Base-by-base conservation (phyloP, 2,329 filamentous ascomycete species). In the Intubia oerlemansii region DNA sequence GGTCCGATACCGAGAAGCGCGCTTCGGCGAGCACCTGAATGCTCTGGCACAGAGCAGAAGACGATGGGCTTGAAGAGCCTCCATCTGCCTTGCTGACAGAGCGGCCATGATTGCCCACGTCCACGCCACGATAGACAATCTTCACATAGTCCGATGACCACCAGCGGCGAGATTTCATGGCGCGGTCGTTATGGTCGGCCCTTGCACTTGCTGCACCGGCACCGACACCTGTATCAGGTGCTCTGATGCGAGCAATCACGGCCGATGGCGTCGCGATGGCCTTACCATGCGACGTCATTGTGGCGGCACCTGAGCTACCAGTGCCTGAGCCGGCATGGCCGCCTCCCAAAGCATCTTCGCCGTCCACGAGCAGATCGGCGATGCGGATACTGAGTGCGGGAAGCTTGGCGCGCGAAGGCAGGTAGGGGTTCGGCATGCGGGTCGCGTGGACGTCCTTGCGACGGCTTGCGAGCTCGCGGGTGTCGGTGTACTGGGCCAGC, bases 91-190 rank as follows among this genome's bases (percentile, higher is more conserved):
- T n/a, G n/a, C n/a, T n/a, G n/a, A n/a, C n/a, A n/a, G n/a, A n/a
- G n/a, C n/a, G n/a, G n/a, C n/a, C n/a, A n/a, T n/a, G n/a, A n/a
- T n/a, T n/a, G n/a, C n/a, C n/a, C n/a, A n/a, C n/a, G 33, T 51
- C 49, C 14, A 62, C 46, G 10, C 54, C 58, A 34, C 50, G 57
- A 40, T 70, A 71, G n/a, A 52, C 54, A 28, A 78, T 51, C 28
- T 58, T 56, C 17, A 77, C 54, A 20, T 57, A 56, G 33, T 76
- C 60, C 23, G 57, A 53, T 2, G 66, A 67, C 70, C 70, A 76
- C 4, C 33, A 53, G 46, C 19, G 44, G 6, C 16, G 27, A n/a
- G n/a, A n/a, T n/a, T n/a, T n/a, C n/a, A n/a, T n/a, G n/a, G n/a
- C n/a, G n/a, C n/a, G n/a, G n/a, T n/a, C n/a, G n/a, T n/a, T n/a